phyloP scores from a whole-genome alignment of 2,329 filamentous ascomycete genomes.

The Phyllosticta citribraziliensis region DNA sequence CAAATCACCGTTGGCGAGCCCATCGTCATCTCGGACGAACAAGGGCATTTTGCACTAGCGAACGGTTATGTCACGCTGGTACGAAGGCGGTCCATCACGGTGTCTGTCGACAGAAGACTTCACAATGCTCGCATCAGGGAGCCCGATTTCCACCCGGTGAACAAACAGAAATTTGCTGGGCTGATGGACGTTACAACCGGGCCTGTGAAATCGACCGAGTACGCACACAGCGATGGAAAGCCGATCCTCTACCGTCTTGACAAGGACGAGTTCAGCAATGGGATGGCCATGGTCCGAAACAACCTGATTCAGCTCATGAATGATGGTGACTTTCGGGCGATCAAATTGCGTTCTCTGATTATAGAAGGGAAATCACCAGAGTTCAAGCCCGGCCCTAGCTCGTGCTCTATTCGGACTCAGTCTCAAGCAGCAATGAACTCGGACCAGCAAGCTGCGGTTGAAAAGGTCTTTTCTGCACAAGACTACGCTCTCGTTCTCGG shows the following conservation, averaged over 20 bases:
- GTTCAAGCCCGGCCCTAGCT: slow-evolving; percentile 59
- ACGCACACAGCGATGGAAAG: slow-evolving; percentile 38
- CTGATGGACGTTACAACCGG: slow-evolving; percentile 68
- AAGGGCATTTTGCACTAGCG: slow-evolving; percentile 88
- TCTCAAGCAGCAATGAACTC: slow-evolving; percentile 61
- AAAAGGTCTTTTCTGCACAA: slow-evolving; percentile 89
- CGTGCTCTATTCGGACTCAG: slow-evolving; percentile 48
- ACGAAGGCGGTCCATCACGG: slow-evolving; percentile 64
- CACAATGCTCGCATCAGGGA: slow-evolving; percentile 75
- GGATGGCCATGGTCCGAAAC: slow-evolving; percentile 89
- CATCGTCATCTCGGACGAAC: slow-evolving; percentile 90
- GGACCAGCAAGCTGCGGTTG: slow-evolving; percentile 77
- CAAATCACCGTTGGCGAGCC: slow-evolving; percentile 82
- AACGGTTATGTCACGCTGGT: slow-evolving; percentile 82
- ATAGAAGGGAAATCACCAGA: slow-evolving; percentile 64
- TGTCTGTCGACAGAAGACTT: slow-evolving; percentile 81
- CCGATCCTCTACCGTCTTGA: slow-evolving; percentile 73
- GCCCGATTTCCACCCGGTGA: slow-evolving; percentile 61
- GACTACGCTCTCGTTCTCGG: slow-evolving; percentile 96
- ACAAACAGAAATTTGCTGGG: slow-evolving; percentile 79
- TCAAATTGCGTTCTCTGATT: slow-evolving; percentile 66
- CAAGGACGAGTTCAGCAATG: slow-evolving; percentile 97
- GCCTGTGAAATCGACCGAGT: neutral
- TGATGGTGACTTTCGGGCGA: slow-evolving; percentile 59
- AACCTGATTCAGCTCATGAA: slow-evolving; percentile 92